Evolutionary conservation across 1,284 basidiomycete genomes (phyloP).

Genomic region (Ceratobasidium sp.): DNA sequence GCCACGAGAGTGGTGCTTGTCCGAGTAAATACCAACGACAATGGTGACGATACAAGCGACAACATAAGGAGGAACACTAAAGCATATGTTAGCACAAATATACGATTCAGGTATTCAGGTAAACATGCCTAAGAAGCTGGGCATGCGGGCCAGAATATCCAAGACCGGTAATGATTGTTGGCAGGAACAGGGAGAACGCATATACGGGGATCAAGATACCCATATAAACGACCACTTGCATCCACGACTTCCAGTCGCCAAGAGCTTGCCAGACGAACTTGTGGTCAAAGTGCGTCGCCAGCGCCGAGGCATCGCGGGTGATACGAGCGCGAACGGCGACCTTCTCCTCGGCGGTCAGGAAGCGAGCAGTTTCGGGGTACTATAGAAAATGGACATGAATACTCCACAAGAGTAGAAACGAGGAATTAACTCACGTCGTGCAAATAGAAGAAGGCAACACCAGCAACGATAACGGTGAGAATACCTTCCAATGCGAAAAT

Average conservation of each 20-base stretch:
- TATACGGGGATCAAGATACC: slow-evolving; percentile 62
- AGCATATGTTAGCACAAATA: not conserved
- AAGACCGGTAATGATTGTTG: slow-evolving; percentile 55
- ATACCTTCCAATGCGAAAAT: slow-evolving; percentile 43
- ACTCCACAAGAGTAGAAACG: not conserved
- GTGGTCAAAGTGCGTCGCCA: slow-evolving; percentile 41
- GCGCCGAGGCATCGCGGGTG: slow-evolving; percentile 23
- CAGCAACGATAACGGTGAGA: slow-evolving; percentile 40
- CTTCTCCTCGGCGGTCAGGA: slow-evolving; percentile 41
- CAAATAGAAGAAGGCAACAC: slow-evolving; percentile 40
- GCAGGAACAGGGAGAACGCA: slow-evolving; percentile 64
- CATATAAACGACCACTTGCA: slow-evolving; percentile 46
- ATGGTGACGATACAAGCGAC: slow-evolving; percentile 47
- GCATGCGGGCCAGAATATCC: slow-evolving; percentile 73
- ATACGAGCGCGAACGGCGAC: slow-evolving; percentile 37
- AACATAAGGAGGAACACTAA: slow-evolving; percentile 68
- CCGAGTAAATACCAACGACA: slow-evolving; percentile 42
- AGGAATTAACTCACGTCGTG: slow-evolving; percentile 35
- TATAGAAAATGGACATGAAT: not conserved
- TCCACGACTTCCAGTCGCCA: slow-evolving; percentile 50
- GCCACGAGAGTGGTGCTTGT: slow-evolving; percentile 41
- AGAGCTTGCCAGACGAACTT: slow-evolving; percentile 47
- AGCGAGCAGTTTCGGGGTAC: slow-evolving; percentile 39
- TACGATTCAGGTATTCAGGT: not conserved
- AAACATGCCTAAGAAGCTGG: slow-evolving; percentile 62